Percentiles rank a stretch among this genome's conserved stretches.
phyloP scores from a whole-genome alignment of 306 rosid species.

The Ceratonia siliqua region DNA sequence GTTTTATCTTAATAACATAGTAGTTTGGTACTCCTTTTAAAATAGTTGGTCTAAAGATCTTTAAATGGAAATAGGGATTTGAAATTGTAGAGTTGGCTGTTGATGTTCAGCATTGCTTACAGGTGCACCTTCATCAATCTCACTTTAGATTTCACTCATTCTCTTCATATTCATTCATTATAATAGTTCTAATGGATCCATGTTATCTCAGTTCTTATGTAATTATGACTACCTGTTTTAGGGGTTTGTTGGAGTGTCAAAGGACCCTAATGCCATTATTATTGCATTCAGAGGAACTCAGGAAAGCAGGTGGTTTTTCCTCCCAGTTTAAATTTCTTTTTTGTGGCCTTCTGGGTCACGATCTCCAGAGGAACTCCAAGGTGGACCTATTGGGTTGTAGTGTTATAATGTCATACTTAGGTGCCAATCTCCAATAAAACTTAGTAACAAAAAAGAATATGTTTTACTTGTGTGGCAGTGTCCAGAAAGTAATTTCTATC shows the following conservation, averaged over 20 bases:
- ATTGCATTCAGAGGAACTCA: slow-evolving; percentile 98
- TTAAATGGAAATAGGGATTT: slow-evolving; percentile 74
- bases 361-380: background rate
- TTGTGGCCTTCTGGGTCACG: background rate
- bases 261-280: slow-evolving; percentile 73
- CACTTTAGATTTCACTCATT: background rate
- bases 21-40: slow-evolving; percentile 20
- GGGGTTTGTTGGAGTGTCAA: slow-evolving; percentile 93
- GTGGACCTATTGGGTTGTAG: background rate
- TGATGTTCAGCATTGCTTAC: slow-evolving; percentile 93
- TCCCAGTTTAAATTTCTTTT: background rate
- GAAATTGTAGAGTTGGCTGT: slow-evolving; percentile 89
- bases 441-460: slow-evolving; percentile 7
- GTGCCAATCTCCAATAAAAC: background rate
- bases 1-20: background rate
- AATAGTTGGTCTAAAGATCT: slow-evolving; percentile 29
- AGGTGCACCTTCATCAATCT: slow-evolving; percentile 51
- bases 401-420: slow-evolving; percentile 21
- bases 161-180: slow-evolving; percentile 7
- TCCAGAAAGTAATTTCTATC: background rate
- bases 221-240: slow-evolving; percentile 35
- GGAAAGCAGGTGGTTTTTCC: slow-evolving; percentile 30
- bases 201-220: slow-evolving; percentile 31
- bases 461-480: background rate
- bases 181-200: background rate